A percentile compares a stretch with the other conserved stretches of the same genome.
These are phyloP conservation scores for Lactuca saligna DNA, from an alignment of 129 eudicot genomes.

Conservation along the genomic window DNA sequence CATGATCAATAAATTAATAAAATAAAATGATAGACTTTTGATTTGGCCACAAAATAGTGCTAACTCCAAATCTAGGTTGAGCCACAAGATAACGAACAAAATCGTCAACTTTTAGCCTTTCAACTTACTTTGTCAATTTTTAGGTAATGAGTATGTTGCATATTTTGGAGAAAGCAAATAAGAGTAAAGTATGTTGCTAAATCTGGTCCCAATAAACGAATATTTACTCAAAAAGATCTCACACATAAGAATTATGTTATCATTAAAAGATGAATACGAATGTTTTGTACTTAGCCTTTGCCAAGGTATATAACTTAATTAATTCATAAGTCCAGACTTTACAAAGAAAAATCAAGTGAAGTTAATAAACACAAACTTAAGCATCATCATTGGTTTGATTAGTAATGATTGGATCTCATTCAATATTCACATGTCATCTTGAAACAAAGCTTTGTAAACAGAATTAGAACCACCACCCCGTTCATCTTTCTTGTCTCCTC, in stretches of 20 bases:
- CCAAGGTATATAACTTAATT: conserved; percentile 15
- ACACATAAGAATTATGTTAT: background rate
- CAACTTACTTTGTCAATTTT: too few species aligned
- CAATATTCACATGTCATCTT: conserved; percentile 47
- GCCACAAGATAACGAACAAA: too few species aligned
- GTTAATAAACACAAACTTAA: conserved; percentile 12
- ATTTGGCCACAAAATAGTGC: too few species aligned
- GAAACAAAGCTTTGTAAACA: conserved; percentile 82
- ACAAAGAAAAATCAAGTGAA: conserved; percentile 26
- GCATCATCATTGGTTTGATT: background rate
- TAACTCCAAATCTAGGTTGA: too few species aligned
- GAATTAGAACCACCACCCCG: conserved; percentile 37
- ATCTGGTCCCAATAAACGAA: too few species aligned
- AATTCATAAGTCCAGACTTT: conserved; percentile 10
- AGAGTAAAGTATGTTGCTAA: too few species aligned
- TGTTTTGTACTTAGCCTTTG: background rate
- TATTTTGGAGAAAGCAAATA: too few species aligned
- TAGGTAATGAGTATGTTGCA: too few species aligned
- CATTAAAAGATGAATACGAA: background rate
- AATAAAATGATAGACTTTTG: too few species aligned
- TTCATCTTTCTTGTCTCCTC: conserved; percentile 22
- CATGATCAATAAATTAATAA: too few species aligned
- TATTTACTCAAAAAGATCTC: background rate
- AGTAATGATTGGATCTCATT: conserved; percentile 17
- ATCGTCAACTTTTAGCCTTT: too few species aligned